Evolutionary conservation across 2,329 filamentous ascomycete species (phyloP).

Genomic region (Trichoderma sp.): DNA sequence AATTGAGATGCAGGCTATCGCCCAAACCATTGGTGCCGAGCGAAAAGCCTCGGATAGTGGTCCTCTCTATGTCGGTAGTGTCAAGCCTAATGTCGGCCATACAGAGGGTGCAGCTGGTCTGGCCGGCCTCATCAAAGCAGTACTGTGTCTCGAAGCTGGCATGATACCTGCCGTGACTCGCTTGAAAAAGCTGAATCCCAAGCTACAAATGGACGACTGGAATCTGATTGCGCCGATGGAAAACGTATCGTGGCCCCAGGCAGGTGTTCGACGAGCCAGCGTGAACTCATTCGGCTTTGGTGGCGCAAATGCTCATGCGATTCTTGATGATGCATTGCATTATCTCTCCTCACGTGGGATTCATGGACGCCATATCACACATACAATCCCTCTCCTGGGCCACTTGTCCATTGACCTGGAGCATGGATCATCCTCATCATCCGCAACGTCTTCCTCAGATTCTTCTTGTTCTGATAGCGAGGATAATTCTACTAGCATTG

Average conservation of each 20-base stretch:
- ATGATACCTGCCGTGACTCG: background rate
- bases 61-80: background rate
- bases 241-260: background rate
- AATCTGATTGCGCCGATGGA: background rate
- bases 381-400: background rate
- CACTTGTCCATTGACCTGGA: background rate
- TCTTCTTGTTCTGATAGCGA: background rate
- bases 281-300: background rate
- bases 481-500: background rate
- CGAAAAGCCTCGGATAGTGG: background rate
- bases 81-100: background rate
- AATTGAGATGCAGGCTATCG: background rate
- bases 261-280: background rate
- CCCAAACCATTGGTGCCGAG: background rate
- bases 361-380: background rate
- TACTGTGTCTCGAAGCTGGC: background rate
- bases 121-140: background rate
- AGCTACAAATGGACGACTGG: background rate
- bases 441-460: background rate
- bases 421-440: background rate
- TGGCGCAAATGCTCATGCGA: background rate
- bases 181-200: background rate
- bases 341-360: background rate
- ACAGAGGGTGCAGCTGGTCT: background rate
- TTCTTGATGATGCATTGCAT: background rate